These are phyloP conservation scores for Conticribra guillardii DNA, from an alignment of 108 stramenopile species.

Conservation along the genomic window DNA sequence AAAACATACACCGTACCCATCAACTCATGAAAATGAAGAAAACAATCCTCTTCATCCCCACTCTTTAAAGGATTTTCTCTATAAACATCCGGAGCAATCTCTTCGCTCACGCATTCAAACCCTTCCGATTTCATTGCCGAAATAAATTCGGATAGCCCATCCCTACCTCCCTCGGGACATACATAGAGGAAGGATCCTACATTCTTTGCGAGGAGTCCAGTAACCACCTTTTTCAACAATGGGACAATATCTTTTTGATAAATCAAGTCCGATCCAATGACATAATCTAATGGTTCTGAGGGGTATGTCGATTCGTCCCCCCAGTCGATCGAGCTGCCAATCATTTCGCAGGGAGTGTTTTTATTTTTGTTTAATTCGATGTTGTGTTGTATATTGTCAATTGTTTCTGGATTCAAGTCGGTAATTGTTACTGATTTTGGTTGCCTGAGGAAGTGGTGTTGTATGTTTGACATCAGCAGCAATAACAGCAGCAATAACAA, in stretches of 20 bases:
- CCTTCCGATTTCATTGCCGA: constrained; percentile 17
- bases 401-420: constrained; percentile 77
- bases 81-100: constrained; percentile 25
- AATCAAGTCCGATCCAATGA: constrained; percentile 89
- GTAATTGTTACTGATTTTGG: constrained; percentile 62
- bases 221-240: constrained; percentile 63
- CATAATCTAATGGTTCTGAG: constrained; percentile 65
- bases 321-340: constrained; percentile 76
- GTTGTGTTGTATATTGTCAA: constrained; percentile 81
- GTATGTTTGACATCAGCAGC: too few relatives aligned
- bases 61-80: constrained; percentile 44
- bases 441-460: neutral
- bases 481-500: too few relatives aligned
- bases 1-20: constrained; percentile 63
- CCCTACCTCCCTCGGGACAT: constrained; percentile 32
- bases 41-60: constrained; percentile 65
- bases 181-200: constrained; percentile 33
- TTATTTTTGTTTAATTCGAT: constrained; percentile 64
- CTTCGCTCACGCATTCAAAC: constrained; percentile 21
- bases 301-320: constrained; percentile 78
- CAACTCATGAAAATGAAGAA: constrained; percentile 85
- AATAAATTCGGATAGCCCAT: constrained; percentile 39
- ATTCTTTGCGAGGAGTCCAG: constrained; percentile 52
- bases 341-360: constrained; percentile 6
- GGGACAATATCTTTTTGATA: constrained; percentile 84